Base-by-base conservation (phyloP, 768 basidiomycete species). In the Tulasnella sp. region DNA sequence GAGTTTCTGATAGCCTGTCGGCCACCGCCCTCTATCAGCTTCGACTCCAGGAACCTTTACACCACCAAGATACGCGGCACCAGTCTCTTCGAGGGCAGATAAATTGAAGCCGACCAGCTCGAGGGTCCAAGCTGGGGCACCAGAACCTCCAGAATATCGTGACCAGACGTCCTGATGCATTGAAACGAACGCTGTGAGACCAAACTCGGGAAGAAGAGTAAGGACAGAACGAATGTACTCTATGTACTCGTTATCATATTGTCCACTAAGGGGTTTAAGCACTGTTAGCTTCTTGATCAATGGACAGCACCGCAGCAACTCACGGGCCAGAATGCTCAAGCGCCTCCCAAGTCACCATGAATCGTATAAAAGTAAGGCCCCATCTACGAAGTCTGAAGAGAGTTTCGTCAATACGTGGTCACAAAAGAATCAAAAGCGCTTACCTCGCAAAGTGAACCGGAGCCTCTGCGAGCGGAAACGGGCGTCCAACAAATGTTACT, bases 141-240 rank as follows among this genome's bases (percentile, higher is more conserved):
- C 93, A 1, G 89, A 93, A 37, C 93, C 93, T 6, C 93, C 93
- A 2, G 80, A 79, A 59, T 91, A 92, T 3, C 93, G 78, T 0
- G 90, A 93, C 86, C 89, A 96, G 28, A 96, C 89, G 62, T 96
- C 90, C 64, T 93, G 93, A 62, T 98, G 93, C 50, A 93, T 62
- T 8, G 78, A 79, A 15, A 92, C 73, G 58, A 86, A 87, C 2
- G 82, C 81, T 3, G 71, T 69, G 28, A 90, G 63, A 12, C 83
- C 81, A 54, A 82, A 89, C 54, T 78, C 62, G 0, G 87, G 82
- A 22, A 89, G 68, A 22, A 85, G 60, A 0, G 76, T 74, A 7
- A 89, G 67, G 2, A 99, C 65, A 1, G 67, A 60, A 51, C 77
- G 77, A 27, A 99, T 67, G 61, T 98, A 96, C 15, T 71, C 61